These are phyloP conservation scores for Tillandsia leiboldiana DNA, from an alignment of 176 grass and related monocot genomes.

Conservation along the genomic window DNA sequence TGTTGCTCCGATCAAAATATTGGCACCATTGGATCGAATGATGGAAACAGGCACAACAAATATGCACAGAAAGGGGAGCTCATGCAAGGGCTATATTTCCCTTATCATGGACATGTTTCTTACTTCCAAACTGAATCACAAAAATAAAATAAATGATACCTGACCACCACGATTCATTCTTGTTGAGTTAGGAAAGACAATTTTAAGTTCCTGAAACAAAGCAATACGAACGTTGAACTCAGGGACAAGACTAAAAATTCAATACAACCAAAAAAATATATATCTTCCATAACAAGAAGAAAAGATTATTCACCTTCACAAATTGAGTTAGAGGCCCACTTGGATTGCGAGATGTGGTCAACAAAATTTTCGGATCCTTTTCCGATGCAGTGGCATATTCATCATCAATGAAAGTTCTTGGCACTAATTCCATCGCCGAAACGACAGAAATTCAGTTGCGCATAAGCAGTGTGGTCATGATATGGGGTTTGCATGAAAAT, in stretches of 20 bases:
- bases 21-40: too few species aligned
- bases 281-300: background rate
- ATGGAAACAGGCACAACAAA: too few species aligned
- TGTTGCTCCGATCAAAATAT: too few species aligned
- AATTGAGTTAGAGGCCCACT: conserved; percentile 54
- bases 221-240: background rate
- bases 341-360: conserved; percentile 78
- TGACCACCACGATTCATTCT: conserved; percentile 91
- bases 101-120: too few species aligned
- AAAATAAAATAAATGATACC: conserved; percentile 28
- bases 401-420: conserved; percentile 58
- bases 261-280: background rate
- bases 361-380: conserved; percentile 65
- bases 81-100: too few species aligned
- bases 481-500: too few species aligned
- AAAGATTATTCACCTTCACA: conserved; percentile 40
- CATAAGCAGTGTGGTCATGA: background rate
- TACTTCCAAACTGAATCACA: background rate
- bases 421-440: conserved; percentile 25
- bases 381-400: conserved; percentile 50
- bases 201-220: conserved; percentile 62
- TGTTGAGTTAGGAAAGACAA: conserved; percentile 63
- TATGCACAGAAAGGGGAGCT: too few species aligned
- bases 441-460: background rate
- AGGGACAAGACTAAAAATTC: background rate